Evolutionary conservation across 2,329 filamentous ascomycete species (phyloP).

Genomic region (Trichoderma hamatum): DNA sequence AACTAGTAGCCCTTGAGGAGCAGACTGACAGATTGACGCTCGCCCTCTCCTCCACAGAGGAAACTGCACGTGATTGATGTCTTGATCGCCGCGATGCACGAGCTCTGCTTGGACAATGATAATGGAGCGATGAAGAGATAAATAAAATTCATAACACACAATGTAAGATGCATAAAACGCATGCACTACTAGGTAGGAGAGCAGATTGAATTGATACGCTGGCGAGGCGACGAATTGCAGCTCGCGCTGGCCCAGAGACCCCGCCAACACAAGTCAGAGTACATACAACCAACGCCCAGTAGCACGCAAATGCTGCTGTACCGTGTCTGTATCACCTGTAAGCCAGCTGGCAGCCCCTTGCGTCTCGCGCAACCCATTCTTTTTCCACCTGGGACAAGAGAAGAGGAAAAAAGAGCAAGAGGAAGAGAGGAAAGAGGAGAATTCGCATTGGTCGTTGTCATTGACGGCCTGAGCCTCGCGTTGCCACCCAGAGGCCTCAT

Average conservation of each 20-base stretch:
- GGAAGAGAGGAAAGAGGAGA: not conserved
- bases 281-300: constrained; percentile 10
- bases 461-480: not conserved
- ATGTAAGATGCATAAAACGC: not conserved
- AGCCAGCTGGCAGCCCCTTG: constrained; percentile 19
- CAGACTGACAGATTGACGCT: not conserved
- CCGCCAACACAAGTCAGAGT: not conserved
- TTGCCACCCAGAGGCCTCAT: not conserved
- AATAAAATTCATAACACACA: not conserved
- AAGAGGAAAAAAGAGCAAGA: not conserved
- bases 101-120: not conserved
- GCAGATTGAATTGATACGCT: not conserved
- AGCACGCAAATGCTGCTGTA: constrained; percentile 4
- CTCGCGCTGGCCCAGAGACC: not conserved
- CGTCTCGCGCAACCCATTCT: not conserved
- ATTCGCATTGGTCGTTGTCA: not conserved
- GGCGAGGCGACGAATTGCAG: not conserved
- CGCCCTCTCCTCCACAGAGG: not conserved
- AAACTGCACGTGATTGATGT: not conserved
- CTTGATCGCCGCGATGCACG: not conserved
- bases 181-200: not conserved
- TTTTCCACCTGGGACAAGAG: not conserved
- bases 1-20: not conserved
- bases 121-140: not conserved
- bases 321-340: not conserved